Percentiles rank a stretch among this genome's conserved stretches.
Conservation (phyloP, 306 rosid species). For the Aeschynomene evenia region DNA sequence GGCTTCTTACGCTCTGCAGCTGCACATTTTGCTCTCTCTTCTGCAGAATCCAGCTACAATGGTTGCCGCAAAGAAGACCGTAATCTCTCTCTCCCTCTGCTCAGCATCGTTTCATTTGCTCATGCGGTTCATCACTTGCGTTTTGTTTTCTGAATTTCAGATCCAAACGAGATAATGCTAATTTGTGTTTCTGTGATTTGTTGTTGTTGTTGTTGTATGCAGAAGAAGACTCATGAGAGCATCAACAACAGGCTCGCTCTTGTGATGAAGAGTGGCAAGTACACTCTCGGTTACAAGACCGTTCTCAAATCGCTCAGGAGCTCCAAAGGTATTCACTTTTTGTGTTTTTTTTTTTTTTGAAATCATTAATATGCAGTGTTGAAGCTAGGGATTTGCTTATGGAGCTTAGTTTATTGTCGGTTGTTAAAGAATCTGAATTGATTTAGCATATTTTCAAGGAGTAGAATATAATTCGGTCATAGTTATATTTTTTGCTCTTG, state of each 20-base stretch:
- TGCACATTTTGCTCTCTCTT: neutral
- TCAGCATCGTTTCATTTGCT: neutral
- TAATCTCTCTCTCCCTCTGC: neutral
- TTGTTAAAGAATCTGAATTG: neutral
- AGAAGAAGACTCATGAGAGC: conserved; percentile 91
- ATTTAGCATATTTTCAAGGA: neutral
- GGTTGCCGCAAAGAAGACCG: conserved; percentile 73
- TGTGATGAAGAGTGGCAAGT: conserved; percentile 89
- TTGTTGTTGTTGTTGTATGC: neutral
- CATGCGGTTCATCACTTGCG: neutral
- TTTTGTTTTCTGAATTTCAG: neutral
- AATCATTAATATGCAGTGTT: too few relatives aligned
- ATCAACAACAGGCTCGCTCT: conserved; percentile 89
- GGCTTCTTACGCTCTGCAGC: neutral
- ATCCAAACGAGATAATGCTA: neutral
- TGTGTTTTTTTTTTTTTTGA: neutral
- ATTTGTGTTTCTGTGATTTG: neutral
- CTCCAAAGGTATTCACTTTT: conserved; percentile 54
- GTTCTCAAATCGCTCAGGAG: conserved; percentile 69
- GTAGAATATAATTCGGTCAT: too few relatives aligned
- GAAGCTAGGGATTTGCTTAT: too few relatives aligned
- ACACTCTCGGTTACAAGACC: conserved; percentile 73
- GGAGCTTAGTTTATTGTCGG: neutral
- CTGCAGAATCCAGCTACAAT: conserved; percentile 20
- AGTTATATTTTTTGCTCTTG: too few relatives aligned